Evolutionary conservation across 345 rosid species (phyloP).

Genomic region (Corchorus capsularis): DNA sequence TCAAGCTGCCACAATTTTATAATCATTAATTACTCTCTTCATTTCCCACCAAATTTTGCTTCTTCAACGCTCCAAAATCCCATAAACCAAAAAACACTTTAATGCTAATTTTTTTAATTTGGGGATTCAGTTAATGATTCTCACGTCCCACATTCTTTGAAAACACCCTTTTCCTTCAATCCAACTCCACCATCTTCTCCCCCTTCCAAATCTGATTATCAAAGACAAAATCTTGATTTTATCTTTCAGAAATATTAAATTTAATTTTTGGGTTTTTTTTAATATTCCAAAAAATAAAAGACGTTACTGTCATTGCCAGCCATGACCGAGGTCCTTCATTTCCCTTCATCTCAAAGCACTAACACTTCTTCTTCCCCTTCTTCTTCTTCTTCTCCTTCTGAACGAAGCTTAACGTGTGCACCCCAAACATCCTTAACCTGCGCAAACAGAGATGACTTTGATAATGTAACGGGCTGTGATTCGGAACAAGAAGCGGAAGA

Average conservation of each 20-base stretch:
- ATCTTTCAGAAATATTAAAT: conserved; percentile 19
- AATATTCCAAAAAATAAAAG: conserved; percentile 15
- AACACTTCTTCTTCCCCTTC: conserved; percentile 39
- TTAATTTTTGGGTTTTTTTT: conserved; percentile 19
- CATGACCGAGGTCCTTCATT: conserved; percentile 86
- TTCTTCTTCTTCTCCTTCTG: conserved; percentile 38
- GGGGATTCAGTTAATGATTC: conserved; percentile 34
- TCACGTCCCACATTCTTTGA: conserved; percentile 34
- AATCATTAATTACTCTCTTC: conserved; percentile 6
- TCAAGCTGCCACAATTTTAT: conserved; percentile 12
- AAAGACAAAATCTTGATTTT: conserved; percentile 2
- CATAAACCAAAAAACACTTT: not conserved
- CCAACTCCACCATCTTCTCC: conserved; percentile 37
- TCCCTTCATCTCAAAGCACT: conserved; percentile 55
- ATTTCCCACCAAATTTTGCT: conserved; percentile 41
- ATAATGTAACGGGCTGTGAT: conserved; percentile 23
- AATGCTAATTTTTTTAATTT: not conserved
- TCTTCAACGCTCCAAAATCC: conserved; percentile 31
- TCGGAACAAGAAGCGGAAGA: conserved; percentile 24
- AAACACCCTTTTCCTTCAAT: conserved; percentile 37
- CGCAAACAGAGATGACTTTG: conserved; percentile 32
- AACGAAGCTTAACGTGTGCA: conserved; percentile 17
- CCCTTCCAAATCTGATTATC: conserved; percentile 4
- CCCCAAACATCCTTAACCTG: conserved; percentile 40
- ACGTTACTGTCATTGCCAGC: conserved; percentile 35